Conservation (phyloP, 208 protist species). For the Crithidia fasciculata region DNA sequence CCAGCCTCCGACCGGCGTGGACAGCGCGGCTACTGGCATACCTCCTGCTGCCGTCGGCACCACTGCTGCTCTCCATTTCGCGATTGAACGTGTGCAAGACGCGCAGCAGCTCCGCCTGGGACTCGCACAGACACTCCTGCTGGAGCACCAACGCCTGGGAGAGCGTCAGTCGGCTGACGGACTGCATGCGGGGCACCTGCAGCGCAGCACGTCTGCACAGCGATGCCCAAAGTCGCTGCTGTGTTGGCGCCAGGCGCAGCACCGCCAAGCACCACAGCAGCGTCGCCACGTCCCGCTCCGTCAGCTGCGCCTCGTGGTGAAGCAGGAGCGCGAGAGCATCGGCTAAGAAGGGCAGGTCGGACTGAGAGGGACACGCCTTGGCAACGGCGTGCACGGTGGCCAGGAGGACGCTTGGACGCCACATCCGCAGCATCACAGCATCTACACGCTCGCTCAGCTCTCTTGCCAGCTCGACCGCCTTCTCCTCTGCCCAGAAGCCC, state of each 20-base stretch:
- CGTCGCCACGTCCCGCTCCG: conserved; percentile 46
- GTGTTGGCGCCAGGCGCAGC: conserved; percentile 28
- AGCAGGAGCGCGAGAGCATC: conserved; percentile 50
- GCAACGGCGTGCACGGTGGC: conserved; percentile 63
- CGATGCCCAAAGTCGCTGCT: conserved; percentile 49
- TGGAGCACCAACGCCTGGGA: conserved; percentile 59
- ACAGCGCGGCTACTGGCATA: no score
- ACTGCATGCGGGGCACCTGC: conserved; percentile 45
- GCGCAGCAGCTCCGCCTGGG: conserved; percentile 31
- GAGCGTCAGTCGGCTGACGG: conserved; percentile 45
- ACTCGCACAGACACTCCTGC: conserved; percentile 25
- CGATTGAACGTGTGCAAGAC: conserved; percentile 1
- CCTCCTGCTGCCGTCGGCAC: no score
- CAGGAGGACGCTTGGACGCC: conserved; percentile 58
- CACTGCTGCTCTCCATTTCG: neutral
- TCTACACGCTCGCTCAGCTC: conserved; percentile 45
- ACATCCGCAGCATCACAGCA: conserved; percentile 37
- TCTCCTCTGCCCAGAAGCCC: conserved; percentile 30
- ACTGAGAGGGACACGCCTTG: conserved; percentile 34
- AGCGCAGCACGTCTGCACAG: conserved; percentile 54
- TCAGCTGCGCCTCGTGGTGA: conserved; percentile 50
- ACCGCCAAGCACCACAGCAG: conserved; percentile 72
- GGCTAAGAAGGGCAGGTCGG: conserved; percentile 32
- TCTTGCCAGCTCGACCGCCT: conserved; percentile 31
- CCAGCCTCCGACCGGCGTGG: neutral